Conservation (phyloP, 2,329 filamentous ascomycete genomes). For the Aspergillus tubingensis region DNA sequence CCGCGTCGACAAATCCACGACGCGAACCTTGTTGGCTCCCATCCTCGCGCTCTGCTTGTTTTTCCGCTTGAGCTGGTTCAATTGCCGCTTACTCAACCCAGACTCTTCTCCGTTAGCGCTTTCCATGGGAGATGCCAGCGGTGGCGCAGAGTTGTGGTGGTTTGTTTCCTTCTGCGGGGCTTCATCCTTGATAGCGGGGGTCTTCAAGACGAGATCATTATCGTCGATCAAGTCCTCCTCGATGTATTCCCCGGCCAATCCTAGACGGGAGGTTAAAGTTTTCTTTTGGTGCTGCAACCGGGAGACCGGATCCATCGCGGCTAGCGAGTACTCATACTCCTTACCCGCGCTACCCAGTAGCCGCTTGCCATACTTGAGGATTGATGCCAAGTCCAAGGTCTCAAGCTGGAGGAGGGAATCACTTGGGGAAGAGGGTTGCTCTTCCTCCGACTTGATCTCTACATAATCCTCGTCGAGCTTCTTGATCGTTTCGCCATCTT, state of each 20-base stretch:
- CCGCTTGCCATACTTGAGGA: slow-evolving; percentile 81
- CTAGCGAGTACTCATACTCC: slow-evolving; percentile 81
- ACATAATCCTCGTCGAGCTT: slow-evolving; percentile 52
- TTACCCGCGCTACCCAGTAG: slow-evolving; percentile 79
- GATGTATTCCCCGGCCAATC: slow-evolving; percentile 78
- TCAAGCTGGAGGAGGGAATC: slow-evolving; percentile 68
- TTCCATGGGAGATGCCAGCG: slow-evolving; percentile 52
- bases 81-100: slow-evolving; percentile 83
- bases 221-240: slow-evolving; percentile 79
- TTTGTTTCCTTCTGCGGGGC: slow-evolving; percentile 50
- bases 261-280: slow-evolving; percentile 77
- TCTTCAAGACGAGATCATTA: slow-evolving; percentile 56
- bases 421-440: slow-evolving; percentile 45
- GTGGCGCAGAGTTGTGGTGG: slow-evolving; percentile 43
- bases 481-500: slow-evolving; percentile 57
- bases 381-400: slow-evolving; percentile 72
- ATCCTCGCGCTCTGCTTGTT: slow-evolving; percentile 87
- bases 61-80: slow-evolving; percentile 93
- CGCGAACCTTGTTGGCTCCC: slow-evolving; percentile 83
- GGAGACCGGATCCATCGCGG: slow-evolving; percentile 75
- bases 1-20: slow-evolving; percentile 80
- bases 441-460: slow-evolving; percentile 43
- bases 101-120: slow-evolving; percentile 62
- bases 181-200: slow-evolving; percentile 53
- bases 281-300: slow-evolving; percentile 87